These are phyloP conservation scores for Quercus lobata DNA, from an alignment of 331 rosid genomes.

Conservation along the genomic window DNA sequence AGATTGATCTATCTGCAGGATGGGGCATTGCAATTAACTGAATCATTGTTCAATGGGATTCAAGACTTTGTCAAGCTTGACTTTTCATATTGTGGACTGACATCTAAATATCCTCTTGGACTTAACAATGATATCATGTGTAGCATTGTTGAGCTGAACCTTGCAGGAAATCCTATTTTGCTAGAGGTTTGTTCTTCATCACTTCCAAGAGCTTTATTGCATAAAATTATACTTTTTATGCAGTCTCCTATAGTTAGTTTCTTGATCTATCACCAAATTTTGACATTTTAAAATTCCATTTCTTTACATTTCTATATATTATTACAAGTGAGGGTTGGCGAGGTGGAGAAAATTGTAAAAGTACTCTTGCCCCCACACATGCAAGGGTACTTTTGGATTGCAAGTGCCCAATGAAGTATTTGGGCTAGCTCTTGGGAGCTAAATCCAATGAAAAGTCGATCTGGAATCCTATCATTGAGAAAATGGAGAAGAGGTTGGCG, in stretches of 20 bases:
- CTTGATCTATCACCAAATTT: conserved; percentile 1
- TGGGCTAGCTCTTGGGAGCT: too few relatives aligned
- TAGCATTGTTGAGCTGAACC: conserved; percentile 67
- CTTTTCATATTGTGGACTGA: conserved; percentile 67
- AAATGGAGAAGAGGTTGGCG: too few relatives aligned
- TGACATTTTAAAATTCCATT: not conserved
- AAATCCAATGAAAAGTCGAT: too few relatives aligned
- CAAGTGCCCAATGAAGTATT: too few relatives aligned
- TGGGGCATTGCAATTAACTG: conserved; percentile 46
- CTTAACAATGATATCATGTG: conserved; percentile 25
- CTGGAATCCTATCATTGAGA: too few relatives aligned
- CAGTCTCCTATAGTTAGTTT: conserved; percentile 20
- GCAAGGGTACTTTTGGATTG: too few relatives aligned
- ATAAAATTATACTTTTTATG: conserved; percentile 8
- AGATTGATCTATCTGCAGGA: conserved; percentile 48
- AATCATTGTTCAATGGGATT: conserved; percentile 47
- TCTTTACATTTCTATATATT: too few relatives aligned
- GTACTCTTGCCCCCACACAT: too few relatives aligned
- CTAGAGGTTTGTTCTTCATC: conserved; percentile 55
- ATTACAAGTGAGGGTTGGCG: too few relatives aligned
- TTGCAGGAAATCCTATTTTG: conserved; percentile 69
- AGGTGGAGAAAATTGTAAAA: too few relatives aligned
- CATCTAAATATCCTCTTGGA: conserved; percentile 43
- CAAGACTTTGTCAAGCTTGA: conserved; percentile 78
- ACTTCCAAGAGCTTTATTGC: not conserved